These are phyloP conservation scores for Alternaria consortialis DNA, from an alignment of 2,329 filamentous ascomycete species.

Conservation along the genomic window DNA sequence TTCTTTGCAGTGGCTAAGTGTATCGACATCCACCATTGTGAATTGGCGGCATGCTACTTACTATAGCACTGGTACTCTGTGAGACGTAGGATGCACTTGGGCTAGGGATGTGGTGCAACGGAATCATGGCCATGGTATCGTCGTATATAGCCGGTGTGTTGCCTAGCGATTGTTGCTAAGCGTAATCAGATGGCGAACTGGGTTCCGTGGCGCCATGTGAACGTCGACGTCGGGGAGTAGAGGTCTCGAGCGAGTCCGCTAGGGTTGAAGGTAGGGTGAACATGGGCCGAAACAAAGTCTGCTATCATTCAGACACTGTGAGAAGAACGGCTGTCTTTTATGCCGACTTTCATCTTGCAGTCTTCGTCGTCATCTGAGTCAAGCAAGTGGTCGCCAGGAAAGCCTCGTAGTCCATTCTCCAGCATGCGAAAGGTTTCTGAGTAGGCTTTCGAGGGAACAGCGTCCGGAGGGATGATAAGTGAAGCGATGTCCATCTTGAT, in stretches of 20 bases:
- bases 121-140: background rate
- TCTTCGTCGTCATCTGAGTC: slow-evolving; percentile 8
- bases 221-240: background rate
- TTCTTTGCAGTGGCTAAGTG: background rate
- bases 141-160: background rate
- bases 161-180: background rate
- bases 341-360: background rate
- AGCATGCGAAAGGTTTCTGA: slow-evolving; percentile 41
- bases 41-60: background rate
- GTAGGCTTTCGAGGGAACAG: slow-evolving; percentile 43
- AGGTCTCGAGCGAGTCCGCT: background rate
- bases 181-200: background rate
- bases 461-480: slow-evolving; percentile 39
- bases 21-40: background rate
- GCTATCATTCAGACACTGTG: slow-evolving; percentile 7
- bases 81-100: background rate
- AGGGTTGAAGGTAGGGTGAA: background rate
- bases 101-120: background rate
- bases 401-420: slow-evolving; percentile 30
- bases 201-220: background rate
- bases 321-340: background rate
- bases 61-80: background rate
- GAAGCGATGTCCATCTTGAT: slow-evolving; percentile 32
- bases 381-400: slow-evolving; percentile 20
- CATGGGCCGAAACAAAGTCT: background rate